Conservation (phyloP, 2,329 filamentous ascomycete genomes). For the Bimuria novae-zelandiae region DNA sequence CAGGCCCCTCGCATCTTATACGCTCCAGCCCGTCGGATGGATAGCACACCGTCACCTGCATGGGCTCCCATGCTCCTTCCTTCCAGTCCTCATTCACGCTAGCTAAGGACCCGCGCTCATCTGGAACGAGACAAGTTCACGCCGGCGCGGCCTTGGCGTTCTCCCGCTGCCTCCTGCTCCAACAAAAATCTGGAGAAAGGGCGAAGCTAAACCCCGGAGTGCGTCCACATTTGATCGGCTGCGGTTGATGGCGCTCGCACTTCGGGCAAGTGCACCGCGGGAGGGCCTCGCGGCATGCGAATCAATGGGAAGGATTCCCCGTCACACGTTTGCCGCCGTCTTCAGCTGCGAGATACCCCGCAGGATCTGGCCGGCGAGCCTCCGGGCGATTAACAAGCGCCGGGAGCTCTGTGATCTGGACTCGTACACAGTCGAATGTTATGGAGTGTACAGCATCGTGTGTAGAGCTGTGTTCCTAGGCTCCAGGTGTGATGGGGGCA, state of each 20-base stretch:
- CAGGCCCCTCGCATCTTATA: background rate
- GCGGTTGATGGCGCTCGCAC: background rate
- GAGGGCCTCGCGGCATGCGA: background rate
- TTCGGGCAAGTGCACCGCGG: background rate
- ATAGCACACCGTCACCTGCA: background rate
- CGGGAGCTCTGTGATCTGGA: no score
- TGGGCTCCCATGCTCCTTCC: no score
- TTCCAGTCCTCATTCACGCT: background rate
- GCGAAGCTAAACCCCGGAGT: background rate
- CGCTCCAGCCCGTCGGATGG: background rate
- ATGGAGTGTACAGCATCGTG: no score
- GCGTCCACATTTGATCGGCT: background rate
- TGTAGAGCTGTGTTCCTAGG: no score
- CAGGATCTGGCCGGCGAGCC: background rate
- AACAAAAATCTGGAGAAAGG: slow-evolving; percentile 8
- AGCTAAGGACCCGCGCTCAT: background rate
- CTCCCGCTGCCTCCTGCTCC: slow-evolving; percentile 2
- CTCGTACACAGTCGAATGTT: no score
- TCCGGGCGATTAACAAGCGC: no score
- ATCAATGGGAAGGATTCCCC: background rate
- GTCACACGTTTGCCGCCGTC: slow-evolving; percentile 4
- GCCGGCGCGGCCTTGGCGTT: background rate
- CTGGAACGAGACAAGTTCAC: background rate
- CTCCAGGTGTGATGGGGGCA: no score
- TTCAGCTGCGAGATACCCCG: slow-evolving; percentile 1